Base-by-base conservation (phyloP, 23 red algal genomes). In the Gracilaria caudata region DNA sequence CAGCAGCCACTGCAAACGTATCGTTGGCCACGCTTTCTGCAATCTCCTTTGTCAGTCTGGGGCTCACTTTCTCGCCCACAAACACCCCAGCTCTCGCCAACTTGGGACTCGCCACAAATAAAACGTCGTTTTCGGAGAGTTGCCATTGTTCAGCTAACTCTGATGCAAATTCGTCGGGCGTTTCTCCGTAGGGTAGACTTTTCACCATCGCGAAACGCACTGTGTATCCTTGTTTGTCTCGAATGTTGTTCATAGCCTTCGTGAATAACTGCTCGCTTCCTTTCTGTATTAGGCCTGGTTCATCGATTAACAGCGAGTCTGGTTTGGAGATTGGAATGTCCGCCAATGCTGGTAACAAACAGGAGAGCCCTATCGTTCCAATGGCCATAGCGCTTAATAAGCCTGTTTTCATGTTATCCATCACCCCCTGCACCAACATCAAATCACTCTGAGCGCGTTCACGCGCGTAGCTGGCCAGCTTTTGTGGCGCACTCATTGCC, bases 11-110 rank as follows among this genome's bases (percentile, higher is more conserved):
- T 8, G 37, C 82, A 75, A 80, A 94, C 29, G 92, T 94, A 73
- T 94, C 83, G 10, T 86, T 56, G 23, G 81, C 92, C 41, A 87
- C 79, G 75, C 92, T 94, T 10, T 37, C 68, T 40, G 83, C 82
- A 53, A 81, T 53, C 14, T 86, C 82, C 23, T 40, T 19, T 2
- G 58, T 55, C 26, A 94, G 59, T 8, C 64, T 12, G 23, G 24
- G 5, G 26, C 19, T 17, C 29, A 47, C 82, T 16, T 64, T 53
- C 14, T 44, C 66, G 41, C 92, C 92, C 17, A 86, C 89, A 24
- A 57, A 81, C 30, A 87, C 82, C 7, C 92, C 92, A 11, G 73
- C 92, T 16, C 83, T 41, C 23, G 92, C 92, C 57, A 86, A 47
- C 60, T 88, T 88, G 21, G 83, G 49, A 34, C 78, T 81, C 17